phyloP scores from a whole-genome alignment of 805 yeast genomes.

The Metschnikowia sp. region DNA sequence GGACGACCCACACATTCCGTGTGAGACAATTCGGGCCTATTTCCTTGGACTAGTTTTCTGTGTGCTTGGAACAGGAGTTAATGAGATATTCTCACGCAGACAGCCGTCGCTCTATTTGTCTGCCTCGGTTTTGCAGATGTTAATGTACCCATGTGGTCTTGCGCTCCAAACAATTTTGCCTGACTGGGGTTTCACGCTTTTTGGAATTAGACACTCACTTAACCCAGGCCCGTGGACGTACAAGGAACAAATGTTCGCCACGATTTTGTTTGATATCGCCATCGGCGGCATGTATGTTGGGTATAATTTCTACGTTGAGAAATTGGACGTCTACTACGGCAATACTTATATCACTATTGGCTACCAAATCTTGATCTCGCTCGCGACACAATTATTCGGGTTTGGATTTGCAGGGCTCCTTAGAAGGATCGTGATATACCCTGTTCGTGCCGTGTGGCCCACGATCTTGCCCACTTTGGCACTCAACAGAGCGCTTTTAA shows the following conservation, averaged over 20 bases:
- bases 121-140: slow-evolving; percentile 52
- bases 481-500: slow-evolving; percentile 42
- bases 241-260: slow-evolving; percentile 8
- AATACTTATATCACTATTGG: slow-evolving; percentile 45
- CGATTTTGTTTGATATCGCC: slow-evolving; percentile 1
- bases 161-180: slow-evolving; percentile 40
- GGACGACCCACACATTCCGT: slow-evolving; percentile 48
- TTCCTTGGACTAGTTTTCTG: slow-evolving; percentile 39
- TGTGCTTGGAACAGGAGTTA: slow-evolving; percentile 55
- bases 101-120: slow-evolving; percentile 50
- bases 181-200: slow-evolving; percentile 22
- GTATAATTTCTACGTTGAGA: slow-evolving; percentile 51
- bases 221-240: slow-evolving; percentile 7
- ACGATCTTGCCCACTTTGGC: slow-evolving; percentile 55
- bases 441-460: slow-evolving; percentile 71
- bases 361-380: slow-evolving; percentile 47
- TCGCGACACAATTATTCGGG: slow-evolving; percentile 62
- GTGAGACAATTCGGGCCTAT: slow-evolving; percentile 57
- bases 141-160: slow-evolving; percentile 59
- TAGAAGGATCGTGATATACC: slow-evolving; percentile 55
- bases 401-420: slow-evolving; percentile 64
- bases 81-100: slow-evolving; percentile 55
- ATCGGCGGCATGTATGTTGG: slow-evolving; percentile 44
- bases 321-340: slow-evolving; percentile 39
- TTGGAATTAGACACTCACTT: neutral